These are phyloP conservation scores for Calonectria pauciramosa DNA, from an alignment of 2,329 filamentous ascomycete species.

Conservation along the genomic window DNA sequence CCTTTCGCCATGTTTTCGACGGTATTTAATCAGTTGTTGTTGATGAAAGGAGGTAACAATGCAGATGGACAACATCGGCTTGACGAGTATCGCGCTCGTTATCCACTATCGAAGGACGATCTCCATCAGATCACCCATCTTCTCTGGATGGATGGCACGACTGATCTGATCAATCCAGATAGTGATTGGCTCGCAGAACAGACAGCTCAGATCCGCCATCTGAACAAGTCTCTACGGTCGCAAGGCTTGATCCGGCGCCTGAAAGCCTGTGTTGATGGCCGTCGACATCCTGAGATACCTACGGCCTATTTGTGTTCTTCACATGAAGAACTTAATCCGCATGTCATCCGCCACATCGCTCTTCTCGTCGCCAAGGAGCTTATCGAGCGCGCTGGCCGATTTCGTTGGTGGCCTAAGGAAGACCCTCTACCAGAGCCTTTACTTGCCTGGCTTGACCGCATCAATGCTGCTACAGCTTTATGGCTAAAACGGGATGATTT, in stretches of 20 bases:
- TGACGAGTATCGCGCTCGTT: neutral
- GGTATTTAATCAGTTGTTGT: neutral
- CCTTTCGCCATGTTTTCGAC: neutral
- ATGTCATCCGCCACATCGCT: conserved; percentile 60
- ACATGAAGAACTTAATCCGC: conserved; percentile 58
- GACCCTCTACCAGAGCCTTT: conserved; percentile 24
- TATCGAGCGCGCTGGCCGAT: conserved; percentile 48
- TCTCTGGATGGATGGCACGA: conserved; percentile 51
- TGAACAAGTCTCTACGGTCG: conserved; percentile 46
- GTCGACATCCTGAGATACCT: conserved; percentile 40
- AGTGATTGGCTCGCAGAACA: conserved; percentile 54
- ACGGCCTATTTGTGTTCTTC: conserved; percentile 57
- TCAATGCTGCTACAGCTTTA: conserved; percentile 47
- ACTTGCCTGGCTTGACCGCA: conserved; percentile 44
- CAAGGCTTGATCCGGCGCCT: conserved; percentile 50
- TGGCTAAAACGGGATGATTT: conserved; percentile 57
- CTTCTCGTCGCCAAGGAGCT: conserved; percentile 58
- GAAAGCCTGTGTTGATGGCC: conserved; percentile 45
- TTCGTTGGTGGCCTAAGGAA: conserved; percentile 43
- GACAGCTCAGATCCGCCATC: conserved; percentile 35
- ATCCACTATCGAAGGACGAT: neutral
- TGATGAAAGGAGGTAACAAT: neutral
- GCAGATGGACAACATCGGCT: neutral
- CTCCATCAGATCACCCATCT: conserved; percentile 52
- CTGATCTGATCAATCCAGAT: conserved; percentile 45